Evolutionary conservation across 2,329 filamentous ascomycete species (phyloP), one percentile per base, ranked within the genome.

Genomic region (Diaporthe capsici): DNA sequence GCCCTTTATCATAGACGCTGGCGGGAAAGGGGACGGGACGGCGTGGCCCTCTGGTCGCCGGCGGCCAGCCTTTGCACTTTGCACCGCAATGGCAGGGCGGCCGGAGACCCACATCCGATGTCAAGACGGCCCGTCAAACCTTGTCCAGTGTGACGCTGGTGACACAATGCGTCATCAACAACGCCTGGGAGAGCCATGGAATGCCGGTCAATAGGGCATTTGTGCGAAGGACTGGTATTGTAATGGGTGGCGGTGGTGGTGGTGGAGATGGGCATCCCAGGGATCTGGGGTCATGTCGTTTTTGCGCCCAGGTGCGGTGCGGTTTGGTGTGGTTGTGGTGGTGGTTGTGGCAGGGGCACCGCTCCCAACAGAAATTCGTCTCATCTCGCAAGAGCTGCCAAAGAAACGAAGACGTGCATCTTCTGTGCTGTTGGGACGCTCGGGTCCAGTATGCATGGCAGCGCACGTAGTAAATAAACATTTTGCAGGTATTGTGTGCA

Each of bases 81-180:
- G 44, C 28, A 51, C 28, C 28, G 47, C 15, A 37, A 37, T 37
- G 63, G 63, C 22, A 68, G 31, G 47, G 65, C 47, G 25, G 47
- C 65, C 65, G 31, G 65, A 68, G 47, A 39, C n/a, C 47, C 65
- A 53, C 65, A 53, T 53, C 65, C 63, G 44, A 68, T 68, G 47
- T 68, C 65, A 68, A 68, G 65, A 70, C 49, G 65, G 65, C 65
- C 65, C 65, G 49, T 70, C 34, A 42, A 55, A 55, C 65, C 65
- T 70, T 70, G 65, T 55, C 65, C 47, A 53, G 47, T 70, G 49
- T 70, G 65, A 70, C 65, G 65, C 49, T 70, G 65, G 65, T 70
- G 65, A 70, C 65, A 42, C 65, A 55, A 55, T 42, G 34, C 47
- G 65, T 55, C 65, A 70, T 42, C 15, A 13, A 13, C 1, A 28